These are phyloP conservation scores for Mycosphaerelloides madeirae DNA, from an alignment of 2,329 filamentous ascomycete species.

Conservation along the genomic window DNA sequence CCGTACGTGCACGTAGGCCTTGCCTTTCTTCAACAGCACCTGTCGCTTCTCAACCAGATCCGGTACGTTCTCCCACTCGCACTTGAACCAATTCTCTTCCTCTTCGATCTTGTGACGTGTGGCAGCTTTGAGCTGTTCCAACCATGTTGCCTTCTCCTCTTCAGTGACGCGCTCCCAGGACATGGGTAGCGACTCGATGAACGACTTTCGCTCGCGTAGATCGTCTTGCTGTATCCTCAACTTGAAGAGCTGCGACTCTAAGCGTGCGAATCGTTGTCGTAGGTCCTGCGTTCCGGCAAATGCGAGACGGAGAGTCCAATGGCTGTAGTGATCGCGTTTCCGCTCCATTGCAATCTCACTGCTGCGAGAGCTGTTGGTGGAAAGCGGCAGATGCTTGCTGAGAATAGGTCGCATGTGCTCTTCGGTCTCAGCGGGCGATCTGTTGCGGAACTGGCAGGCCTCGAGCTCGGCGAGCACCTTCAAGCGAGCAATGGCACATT, in stretches of 20 bases:
- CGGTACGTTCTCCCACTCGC: slow-evolving; percentile 89
- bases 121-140: slow-evolving; percentile 57
- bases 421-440: slow-evolving; percentile 72
- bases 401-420: slow-evolving; percentile 80
- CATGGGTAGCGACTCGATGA: slow-evolving; percentile 71
- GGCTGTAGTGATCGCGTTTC: slow-evolving; percentile 94
- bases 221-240: slow-evolving; percentile 77
- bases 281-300: slow-evolving; percentile 90
- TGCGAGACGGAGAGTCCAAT: slow-evolving; percentile 91
- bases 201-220: slow-evolving; percentile 64
- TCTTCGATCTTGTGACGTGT: slow-evolving; percentile 55
- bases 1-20: slow-evolving; percentile 82
- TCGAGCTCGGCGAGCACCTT: slow-evolving; percentile 86
- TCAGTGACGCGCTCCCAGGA: slow-evolving; percentile 80
- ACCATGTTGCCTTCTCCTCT: slow-evolving; percentile 68
- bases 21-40: slow-evolving; percentile 73
- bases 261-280: slow-evolving; percentile 74
- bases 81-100: slow-evolving; percentile 90
- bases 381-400: slow-evolving; percentile 79
- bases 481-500: slow-evolving; percentile 93
- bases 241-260: slow-evolving; percentile 86
- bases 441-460: slow-evolving; percentile 92
- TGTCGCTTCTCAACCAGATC: slow-evolving; percentile 77
- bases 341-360: slow-evolving; percentile 63
- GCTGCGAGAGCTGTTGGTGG: slow-evolving; percentile 64